Conservation (phyloP, 2,329 filamentous ascomycete genomes). For the Fusarium praegraminearum region DNA sequence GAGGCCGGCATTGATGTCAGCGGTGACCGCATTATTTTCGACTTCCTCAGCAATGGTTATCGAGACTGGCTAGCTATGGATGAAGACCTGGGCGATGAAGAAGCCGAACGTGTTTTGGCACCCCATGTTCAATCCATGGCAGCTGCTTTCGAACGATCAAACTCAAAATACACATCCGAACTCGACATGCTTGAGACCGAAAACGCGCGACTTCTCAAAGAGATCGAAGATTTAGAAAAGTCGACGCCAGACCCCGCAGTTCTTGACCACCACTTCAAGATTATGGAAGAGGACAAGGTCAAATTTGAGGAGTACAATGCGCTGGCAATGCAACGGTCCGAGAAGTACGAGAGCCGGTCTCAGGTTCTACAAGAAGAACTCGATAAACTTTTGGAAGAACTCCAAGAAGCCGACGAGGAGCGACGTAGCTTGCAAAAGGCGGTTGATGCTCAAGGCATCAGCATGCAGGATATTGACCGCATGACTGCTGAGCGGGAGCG, state of each 20-base stretch:
- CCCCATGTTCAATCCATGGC: slow-evolving; percentile 93
- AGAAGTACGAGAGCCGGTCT: slow-evolving; percentile 87
- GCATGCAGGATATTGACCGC: slow-evolving; percentile 97
- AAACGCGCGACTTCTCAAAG: slow-evolving; percentile 81
- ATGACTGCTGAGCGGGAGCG: slow-evolving; percentile 97
- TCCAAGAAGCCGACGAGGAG: slow-evolving; percentile 85
- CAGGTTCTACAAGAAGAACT: slow-evolving; percentile 88
- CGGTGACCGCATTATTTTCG: slow-evolving; percentile 92
- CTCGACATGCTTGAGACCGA: slow-evolving; percentile 88
- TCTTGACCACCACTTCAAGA: slow-evolving; percentile 89
- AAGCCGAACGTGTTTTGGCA: slow-evolving; percentile 79
- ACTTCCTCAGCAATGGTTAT: slow-evolving; percentile 91
- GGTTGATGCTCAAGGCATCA: slow-evolving; percentile 93
- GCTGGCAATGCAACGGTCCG: slow-evolving; percentile 83
- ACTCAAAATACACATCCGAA: slow-evolving; percentile 86
- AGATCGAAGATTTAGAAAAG: slow-evolving; percentile 91
- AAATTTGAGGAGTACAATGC: slow-evolving; percentile 98
- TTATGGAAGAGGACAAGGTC: slow-evolving; percentile 91
- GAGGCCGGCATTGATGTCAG: slow-evolving; percentile 89
- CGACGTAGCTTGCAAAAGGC: slow-evolving; percentile 81
- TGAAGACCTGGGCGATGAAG: slow-evolving; percentile 87
- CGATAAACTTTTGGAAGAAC: slow-evolving; percentile 78
- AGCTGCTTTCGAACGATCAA: slow-evolving; percentile 84
- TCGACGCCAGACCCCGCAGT: slow-evolving; percentile 85
- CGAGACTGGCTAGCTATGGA: slow-evolving; percentile 94